Conservation (phyloP, 2,329 filamentous ascomycete species). For the Paraphoma chrysanthemicola region DNA sequence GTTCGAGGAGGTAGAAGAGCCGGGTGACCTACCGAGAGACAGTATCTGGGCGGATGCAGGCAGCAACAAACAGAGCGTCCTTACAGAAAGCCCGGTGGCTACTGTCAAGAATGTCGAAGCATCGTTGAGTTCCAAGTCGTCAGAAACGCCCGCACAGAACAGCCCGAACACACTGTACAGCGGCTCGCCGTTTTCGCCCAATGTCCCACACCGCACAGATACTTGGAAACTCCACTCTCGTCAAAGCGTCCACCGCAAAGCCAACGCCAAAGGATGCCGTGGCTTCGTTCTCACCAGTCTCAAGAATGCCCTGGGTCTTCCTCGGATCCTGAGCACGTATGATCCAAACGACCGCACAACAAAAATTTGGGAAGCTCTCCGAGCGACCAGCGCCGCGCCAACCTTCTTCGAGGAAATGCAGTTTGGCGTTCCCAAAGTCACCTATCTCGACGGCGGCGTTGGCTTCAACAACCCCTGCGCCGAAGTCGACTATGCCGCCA, state of each 20-base stretch:
- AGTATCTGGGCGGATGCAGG: slow-evolving; percentile 46
- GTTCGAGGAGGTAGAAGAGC: slow-evolving; percentile 45
- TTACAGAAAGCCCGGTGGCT: slow-evolving; percentile 37
- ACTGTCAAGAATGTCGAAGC: slow-evolving; percentile 25
- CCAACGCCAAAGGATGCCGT: slow-evolving; percentile 42
- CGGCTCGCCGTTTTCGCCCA: slow-evolving; percentile 23
- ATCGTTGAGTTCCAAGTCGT: neutral
- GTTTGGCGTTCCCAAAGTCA: slow-evolving; percentile 55
- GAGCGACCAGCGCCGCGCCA: slow-evolving; percentile 60
- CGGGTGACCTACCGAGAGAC: slow-evolving; percentile 27
- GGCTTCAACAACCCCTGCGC: slow-evolving; percentile 60
- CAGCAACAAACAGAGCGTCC: slow-evolving; percentile 14
- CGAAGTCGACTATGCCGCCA: slow-evolving; percentile 58
- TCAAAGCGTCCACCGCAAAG: slow-evolving; percentile 43
- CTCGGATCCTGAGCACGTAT: slow-evolving; percentile 46
- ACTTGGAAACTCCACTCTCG: slow-evolving; percentile 46
- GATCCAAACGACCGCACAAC: slow-evolving; percentile 49
- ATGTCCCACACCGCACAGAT: slow-evolving; percentile 18
- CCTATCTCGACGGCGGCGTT: slow-evolving; percentile 59
- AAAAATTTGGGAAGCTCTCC: slow-evolving; percentile 58
- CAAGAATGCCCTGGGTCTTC: slow-evolving; percentile 48
- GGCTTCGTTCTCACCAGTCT: slow-evolving; percentile 49
- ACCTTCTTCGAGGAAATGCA: slow-evolving; percentile 60
- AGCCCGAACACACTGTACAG: slow-evolving; percentile 6
- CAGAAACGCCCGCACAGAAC: neutral